Evolutionary conservation across 495 filamentous ascomycete genomes (phyloP), one percentile per base, ranked within the genome.

Genomic region (Ascodesmis nigricans): DNA sequence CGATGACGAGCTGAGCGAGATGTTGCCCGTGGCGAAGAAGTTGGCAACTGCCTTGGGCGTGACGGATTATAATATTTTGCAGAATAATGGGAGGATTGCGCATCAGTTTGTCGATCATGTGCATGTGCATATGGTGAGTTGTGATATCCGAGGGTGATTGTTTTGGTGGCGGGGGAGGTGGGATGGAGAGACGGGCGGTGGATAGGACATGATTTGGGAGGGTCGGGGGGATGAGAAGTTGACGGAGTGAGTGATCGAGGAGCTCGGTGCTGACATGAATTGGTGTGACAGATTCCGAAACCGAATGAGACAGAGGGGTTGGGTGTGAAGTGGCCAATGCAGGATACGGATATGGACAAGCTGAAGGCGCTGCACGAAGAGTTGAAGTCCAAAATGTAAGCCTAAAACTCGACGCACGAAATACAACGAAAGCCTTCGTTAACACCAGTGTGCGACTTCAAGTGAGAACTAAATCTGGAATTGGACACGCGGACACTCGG

Each of bases 51-150:
- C 78, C 16, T 67, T 65, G 8, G 77, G 77, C 4, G 75, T 78
- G 11, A 55, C 57, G 19, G 64, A 95, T 49, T 99, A 75, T 62
- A 99, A 99, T 51, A 64, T 99, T 33, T 58, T 99, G 40, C 87
- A 99, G 63, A 99, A 99, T 59, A 99, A 99, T 50, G 87, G 87
- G 17, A 58, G 66, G 14, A 63, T 78, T 50, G 87, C 87, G n/a
- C 90, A 99, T 58, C 87, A 99, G 58, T 62, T 73, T 35, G 90
- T 99, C 39, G 76, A 75, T 42, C 87, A 99, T 60, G 87, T 90
- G 58, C 83, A 92, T 58, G 84, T 91, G 58, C 87, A 97, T 54
- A 74, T 93, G 71, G 78, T 82, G 64, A 40, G 64, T 52, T 28
- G 8, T 8, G 2, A n/a, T 20, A 22, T 5, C 19, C 21, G 3